phyloP scores from a whole-genome alignment of 1,284 basidiomycete genomes.

The Cutaneotrichosporon daszewskae region DNA sequence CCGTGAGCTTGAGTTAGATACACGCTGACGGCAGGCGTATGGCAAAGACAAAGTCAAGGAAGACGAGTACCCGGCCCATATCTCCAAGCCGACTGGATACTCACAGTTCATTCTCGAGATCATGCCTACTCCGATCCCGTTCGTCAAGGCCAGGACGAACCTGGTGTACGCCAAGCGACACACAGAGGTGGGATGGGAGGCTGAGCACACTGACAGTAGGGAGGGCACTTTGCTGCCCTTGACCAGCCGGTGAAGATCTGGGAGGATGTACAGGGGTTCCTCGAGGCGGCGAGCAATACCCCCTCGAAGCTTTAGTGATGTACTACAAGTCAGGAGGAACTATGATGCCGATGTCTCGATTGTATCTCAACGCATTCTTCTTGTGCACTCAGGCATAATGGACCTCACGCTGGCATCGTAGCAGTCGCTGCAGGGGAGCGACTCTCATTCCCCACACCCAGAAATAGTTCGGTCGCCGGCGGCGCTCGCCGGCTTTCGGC shows the following conservation, averaged over 20 bases:
- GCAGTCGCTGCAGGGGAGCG: no score
- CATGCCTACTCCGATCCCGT: constrained; percentile 38
- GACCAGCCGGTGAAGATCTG: constrained; percentile 48
- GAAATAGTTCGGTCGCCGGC: no score
- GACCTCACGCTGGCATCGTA: no score
- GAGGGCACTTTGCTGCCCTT: constrained; percentile 49
- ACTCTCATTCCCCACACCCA: no score
- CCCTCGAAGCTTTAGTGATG: constrained; percentile 3
- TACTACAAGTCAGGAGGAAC: no score
- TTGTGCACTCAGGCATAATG: no score
- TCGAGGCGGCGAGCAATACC: constrained; percentile 29
- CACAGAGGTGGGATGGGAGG: no score
- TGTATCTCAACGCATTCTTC: no score
- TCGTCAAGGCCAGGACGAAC: constrained; percentile 41
- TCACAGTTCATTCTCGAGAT: constrained; percentile 46
- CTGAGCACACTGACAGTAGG: no score
- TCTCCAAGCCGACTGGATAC: constrained; percentile 46
- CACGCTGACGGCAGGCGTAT: constrained; percentile 19
- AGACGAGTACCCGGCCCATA: constrained; percentile 20
- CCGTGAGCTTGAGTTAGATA: constrained; percentile 25
- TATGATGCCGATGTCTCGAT: no score
- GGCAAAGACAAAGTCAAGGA: constrained; percentile 13
- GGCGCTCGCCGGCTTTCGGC: no score
- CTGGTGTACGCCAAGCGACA: constrained; percentile 42
- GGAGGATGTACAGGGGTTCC: constrained; percentile 36